Evolutionary conservation across 768 basidiomycete genomes (phyloP), one percentile per base, ranked within the genome.

Genomic region (Tricholoma bakamatsutake): DNA sequence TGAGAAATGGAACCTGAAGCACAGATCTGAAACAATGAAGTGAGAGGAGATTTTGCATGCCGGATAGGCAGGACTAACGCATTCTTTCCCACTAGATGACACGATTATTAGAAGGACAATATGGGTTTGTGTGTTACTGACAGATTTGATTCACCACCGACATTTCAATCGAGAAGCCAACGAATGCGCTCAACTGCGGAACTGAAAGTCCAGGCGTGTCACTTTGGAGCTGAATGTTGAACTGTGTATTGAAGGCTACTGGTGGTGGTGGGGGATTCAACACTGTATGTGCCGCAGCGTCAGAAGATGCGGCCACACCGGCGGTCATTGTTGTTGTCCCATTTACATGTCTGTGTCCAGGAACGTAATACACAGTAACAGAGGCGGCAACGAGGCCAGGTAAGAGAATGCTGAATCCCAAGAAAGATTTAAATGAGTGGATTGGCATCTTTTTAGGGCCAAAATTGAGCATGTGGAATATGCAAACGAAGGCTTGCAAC

Each of bases 1-100:
- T 92, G 18, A 91, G 78, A 71, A 91, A 90, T 0, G 83, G 78
- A 45, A 84, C 76, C 42, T 79, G 73, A n/a, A 83, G 59, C 27
- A 52, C 17, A 5, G 33, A 28, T 15, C 13, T 24, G n/a, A 6
- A 9, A 43, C 24, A n/a, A 13, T 40, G 0, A 7, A 11, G 12
- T n/a, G 39, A 13, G 59, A 84, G 68, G 15, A 28, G n/a, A 13
- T 17, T 7, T 27, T 28, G 78, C 65, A 55, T 75, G 21, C 18
- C n/a, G 30, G 48, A 8, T 30, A 30, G 6, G 57, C 50, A 35
- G 21, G 9, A 61, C 71, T 50, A 33, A 77, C 77, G 78, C 70
- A 54, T 82, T 80, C 48, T 69, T 76, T 27, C 81, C 80, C 58
- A 81, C 80, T 80, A 18, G 1, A 55, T 52, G 10, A 50, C 2